These are phyloP conservation scores for Boletales sp. DNA, from an alignment of 768 basidiomycete genomes.

Conservation along the genomic window DNA sequence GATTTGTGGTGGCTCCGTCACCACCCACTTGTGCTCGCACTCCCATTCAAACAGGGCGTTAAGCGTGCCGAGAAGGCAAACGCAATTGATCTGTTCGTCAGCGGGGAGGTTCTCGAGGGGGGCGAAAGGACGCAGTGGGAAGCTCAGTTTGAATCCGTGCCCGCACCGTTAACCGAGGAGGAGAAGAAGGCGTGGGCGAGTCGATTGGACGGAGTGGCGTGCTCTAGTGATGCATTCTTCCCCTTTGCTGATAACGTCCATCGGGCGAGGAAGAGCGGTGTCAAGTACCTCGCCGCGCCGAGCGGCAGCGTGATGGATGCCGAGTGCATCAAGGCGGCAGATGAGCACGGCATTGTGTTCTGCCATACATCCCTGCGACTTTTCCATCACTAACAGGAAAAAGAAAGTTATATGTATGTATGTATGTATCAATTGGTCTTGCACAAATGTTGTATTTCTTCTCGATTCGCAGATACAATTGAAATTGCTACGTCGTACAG, in stretches of 20 bases:
- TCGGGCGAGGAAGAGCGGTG: slow-evolving; percentile 87
- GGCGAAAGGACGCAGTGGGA: slow-evolving; percentile 93
- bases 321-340: slow-evolving; percentile 94
- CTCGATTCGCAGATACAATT: too few relatives aligned
- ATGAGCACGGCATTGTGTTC: slow-evolving; percentile 91
- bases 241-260: slow-evolving; percentile 99
- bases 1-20: slow-evolving; percentile 99
- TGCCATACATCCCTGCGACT: slow-evolving; percentile 83
- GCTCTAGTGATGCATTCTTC: slow-evolving; percentile 99
- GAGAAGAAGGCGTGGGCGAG: slow-evolving; percentile 75
- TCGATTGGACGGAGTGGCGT: slow-evolving; percentile 80
- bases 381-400: slow-evolving; percentile 66
- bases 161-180: slow-evolving; percentile 57
- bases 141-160: slow-evolving; percentile 70
- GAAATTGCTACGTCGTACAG: background rate
- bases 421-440: background rate
- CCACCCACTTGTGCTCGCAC: slow-evolving; percentile 85
- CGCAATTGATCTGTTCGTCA: slow-evolving; percentile 95
- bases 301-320: slow-evolving; percentile 96
- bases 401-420: slow-evolving; percentile 2
- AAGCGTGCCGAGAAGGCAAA: slow-evolving; percentile 99
- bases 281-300: slow-evolving; percentile 86
- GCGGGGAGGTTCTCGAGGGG: slow-evolving; percentile 83
- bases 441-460: too few relatives aligned
- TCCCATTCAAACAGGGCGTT: slow-evolving; percentile 96